Evolutionary conservation across 306 rosid genomes (phyloP), one percentile per base, ranked within the genome.

Genomic region (Quercus ilex): DNA sequence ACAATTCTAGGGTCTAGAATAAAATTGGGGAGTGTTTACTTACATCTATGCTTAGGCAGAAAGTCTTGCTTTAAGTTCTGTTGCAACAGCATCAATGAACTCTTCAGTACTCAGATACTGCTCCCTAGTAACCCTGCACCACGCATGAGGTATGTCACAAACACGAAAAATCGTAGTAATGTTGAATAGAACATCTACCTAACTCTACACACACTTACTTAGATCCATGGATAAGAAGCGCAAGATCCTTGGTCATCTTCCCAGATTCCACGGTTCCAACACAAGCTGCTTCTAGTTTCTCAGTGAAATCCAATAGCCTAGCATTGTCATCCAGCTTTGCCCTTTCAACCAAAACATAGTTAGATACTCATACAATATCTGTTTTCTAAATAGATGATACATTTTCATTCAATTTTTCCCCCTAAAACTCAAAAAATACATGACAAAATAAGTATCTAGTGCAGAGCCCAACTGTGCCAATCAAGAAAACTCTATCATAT

Each of bases 201-300:
- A 19, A 19, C 7, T 73, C 35, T 41, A 84, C 60, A 56, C 72
- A 59, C 23, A 84, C 89, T 86, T 86, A 95, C 98, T 91, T 92
- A 6, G 97, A 82, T 71, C 98, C 98, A 77, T 95, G 96, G 86
- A 85, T 82, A 81, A 95, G 90, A 80, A 92, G 90, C 0, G 99
- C 99, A 68, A 95, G 99, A 91, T 95, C 98, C 92, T 95, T 95
- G 80, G 99, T 95, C 99, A 95, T 95, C 86, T 91, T 95, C 79
- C 98, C 98, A 21, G 88, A 63, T 85, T 95, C 99, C 79, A 95
- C 99, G 6, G 89, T 85, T 81, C 88, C 86, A 74, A 95, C 55
- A 85, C 99, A 92, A 80, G 99, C 97, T 70, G 87, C 87, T 86
- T 95, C 98, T 53, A 95, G 89, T 75, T 95, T 95, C 88, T 84